Base-by-base conservation (phyloP, 352 stramenopile species). In the Phytophthora fragariaefolia region DNA sequence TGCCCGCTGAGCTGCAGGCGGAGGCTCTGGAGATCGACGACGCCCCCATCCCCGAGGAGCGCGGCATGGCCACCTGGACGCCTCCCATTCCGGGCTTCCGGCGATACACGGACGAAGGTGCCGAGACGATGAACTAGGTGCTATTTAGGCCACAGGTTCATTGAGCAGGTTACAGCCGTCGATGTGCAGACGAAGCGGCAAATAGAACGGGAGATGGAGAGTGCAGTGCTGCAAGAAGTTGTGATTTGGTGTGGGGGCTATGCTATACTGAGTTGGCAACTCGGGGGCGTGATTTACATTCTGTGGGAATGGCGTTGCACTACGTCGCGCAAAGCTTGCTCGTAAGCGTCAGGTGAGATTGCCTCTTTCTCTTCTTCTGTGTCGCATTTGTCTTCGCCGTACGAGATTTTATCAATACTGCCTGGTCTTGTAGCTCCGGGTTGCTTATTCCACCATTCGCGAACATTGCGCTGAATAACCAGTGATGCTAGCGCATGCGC, bases 31-130 rank as follows among this genome's bases (percentile, higher is more conserved):
- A 95, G 50, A 59, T 78, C 24, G 90, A 97, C 63, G 62, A 79
- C 17, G 71, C 81, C 50, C 71, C 85, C 8, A 59, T 83, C 18
- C 87, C 89, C 5, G 82, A 91, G 51, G 82, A 77, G 51, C 85
- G 85, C 58, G 75, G 79, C 42, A 89, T 97, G 49, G 77, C 90
- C 38, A 95, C 89, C 28, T 96, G 85, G 83, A 97, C 90, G 52
- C 90, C 90, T 5, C 90, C 90, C 24, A 93, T 96, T 34, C 84
- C 90, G 27, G 82, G 84, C 57, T 97, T 96, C 69, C 81, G 89
- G 70, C 87, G 83, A 78, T 92, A 89, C 83, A 83, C 80, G 54
- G 83, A 86, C 66, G 81, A 92, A 65, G 81, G 72, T 56, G 77
- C 48, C 24, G 52, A 71, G 20, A 28, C 59, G 10, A 63, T 66